These are phyloP conservation scores for Amaranthus tricolor DNA, from an alignment of 179 eudicot genomes.

Conservation along the genomic window DNA sequence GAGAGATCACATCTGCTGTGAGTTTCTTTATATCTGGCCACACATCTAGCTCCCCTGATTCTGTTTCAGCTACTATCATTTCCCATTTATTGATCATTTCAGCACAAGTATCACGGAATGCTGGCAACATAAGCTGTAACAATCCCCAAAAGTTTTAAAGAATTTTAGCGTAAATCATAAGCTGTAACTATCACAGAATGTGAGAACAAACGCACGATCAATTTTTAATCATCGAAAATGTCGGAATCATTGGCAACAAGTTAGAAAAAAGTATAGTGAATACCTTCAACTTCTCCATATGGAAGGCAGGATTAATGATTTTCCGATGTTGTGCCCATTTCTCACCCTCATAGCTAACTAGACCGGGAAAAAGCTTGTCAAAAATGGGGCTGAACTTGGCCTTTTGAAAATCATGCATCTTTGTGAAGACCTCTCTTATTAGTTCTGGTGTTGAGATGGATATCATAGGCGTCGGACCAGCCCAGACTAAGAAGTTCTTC, in stretches of 20 bases:
- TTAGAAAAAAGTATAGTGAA: neutral
- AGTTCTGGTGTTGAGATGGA: conserved; percentile 25
- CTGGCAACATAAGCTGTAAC: conserved; percentile 35
- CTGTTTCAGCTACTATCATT: conserved; percentile 18
- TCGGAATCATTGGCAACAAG: neutral
- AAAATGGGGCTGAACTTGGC: conserved; percentile 12
- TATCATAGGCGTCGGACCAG: conserved; percentile 25
- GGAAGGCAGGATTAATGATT: conserved; percentile 32
- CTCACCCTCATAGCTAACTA: conserved; percentile 29
- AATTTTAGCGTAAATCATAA: no score
- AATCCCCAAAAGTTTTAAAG: neutral
- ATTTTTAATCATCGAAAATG: no score
- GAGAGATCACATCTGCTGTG: conserved; percentile 30
- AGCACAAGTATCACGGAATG: conserved; percentile 27
- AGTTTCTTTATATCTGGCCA: conserved; percentile 19
- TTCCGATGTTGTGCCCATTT: conserved; percentile 34
- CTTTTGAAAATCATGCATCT: conserved; percentile 20
- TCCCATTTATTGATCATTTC: conserved; percentile 30
- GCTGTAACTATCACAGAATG: no score
- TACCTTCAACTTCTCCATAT: conserved; percentile 34
- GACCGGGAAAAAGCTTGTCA: conserved; percentile 27
- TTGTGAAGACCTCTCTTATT: conserved; percentile 30
- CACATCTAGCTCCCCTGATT: conserved; percentile 24
- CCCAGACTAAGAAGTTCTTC: conserved; percentile 25
- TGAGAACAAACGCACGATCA: no score